Evolutionary conservation across 495 filamentous ascomycete species (phyloP), one percentile per base, ranked within the genome.

Genomic region (Penicillium bovifimosum): DNA sequence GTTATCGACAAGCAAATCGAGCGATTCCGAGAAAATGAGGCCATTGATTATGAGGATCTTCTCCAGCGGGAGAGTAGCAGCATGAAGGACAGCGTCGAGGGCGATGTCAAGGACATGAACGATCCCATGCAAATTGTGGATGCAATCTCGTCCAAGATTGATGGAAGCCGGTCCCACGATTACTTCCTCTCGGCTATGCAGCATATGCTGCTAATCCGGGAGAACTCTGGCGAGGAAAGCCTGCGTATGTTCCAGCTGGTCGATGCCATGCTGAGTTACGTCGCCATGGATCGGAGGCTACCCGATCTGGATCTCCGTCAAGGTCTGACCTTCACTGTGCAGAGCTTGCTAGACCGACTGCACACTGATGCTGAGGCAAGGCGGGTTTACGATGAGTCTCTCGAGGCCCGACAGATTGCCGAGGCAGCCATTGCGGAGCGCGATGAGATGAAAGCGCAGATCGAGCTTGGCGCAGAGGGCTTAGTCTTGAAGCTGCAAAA

Each of bases 1-100:
- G 80, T 95, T 52, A 96, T 98, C 56, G 91, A 98, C 75, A 97
- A 96, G 77, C 93, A 98, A 73, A 86, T 97, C 54, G 91, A 97
- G 66, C 83, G 85, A 35, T 98, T 93, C 74, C 83, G 87, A 55
- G 84, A 88, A 31, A 96, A 96, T 67, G 93, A 96, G 64, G 91
- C 89, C 31, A 95, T 96, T 62, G 93, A 98, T 71, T 96, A 97
- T 66, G 93, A 98, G 73, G 95, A 97, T 65, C 83, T 96, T 57
- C 80, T 96, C 31, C 95, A 98, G 67, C 79, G 86, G 44, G 95
- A 97, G 73, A 86, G 84, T 56, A 90, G 83, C 60, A 93, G 88
- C 64, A 87, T 92, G 67, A 89, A 90, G 67, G 91, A 96, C 63
- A 87, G 82, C 61, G 75, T 95, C 47, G 95, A 96, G 52, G 92